phyloP scores from a whole-genome alignment of 139 green algal genomes.

The Chlorella sorokiniana region DNA sequence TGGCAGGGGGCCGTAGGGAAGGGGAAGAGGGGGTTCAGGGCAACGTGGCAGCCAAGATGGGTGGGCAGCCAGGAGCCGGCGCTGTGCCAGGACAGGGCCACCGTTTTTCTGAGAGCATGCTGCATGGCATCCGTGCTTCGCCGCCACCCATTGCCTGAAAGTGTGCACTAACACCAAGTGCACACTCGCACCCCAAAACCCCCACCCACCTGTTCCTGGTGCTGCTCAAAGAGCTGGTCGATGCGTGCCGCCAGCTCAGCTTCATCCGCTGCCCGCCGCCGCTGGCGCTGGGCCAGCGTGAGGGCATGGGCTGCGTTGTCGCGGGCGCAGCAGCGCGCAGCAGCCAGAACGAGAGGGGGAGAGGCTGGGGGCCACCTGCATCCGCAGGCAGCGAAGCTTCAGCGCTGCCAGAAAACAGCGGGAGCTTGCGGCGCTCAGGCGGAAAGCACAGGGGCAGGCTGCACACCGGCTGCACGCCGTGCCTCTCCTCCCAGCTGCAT shows the following conservation, averaged over 20 bases:
- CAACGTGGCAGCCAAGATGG: neutral
- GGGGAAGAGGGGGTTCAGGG: neutral
- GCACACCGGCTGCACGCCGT: neutral
- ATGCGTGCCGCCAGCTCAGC: neutral
- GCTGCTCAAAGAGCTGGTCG: neutral
- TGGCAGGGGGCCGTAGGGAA: neutral
- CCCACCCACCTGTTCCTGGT: slow-evolving; percentile 13
- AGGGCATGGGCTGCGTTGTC: neutral
- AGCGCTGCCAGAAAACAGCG: too few relatives aligned
- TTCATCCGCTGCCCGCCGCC: neutral
- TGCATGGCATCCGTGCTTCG: too few relatives aligned
- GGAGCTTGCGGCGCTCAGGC: too few relatives aligned
- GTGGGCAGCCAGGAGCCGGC: neutral
- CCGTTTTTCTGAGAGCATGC: too few relatives aligned
- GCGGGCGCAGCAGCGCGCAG: slow-evolving; percentile 5
- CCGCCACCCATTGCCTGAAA: neutral
- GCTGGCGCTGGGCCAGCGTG: neutral
- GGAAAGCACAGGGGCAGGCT: neutral
- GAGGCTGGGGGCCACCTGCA: neutral
- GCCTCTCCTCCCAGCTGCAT: neutral
- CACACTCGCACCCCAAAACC: too few relatives aligned
- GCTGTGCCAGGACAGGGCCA: neutral
- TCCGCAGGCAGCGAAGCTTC: too few relatives aligned
- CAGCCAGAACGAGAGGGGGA: slow-evolving; percentile 29
- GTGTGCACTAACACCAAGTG: neutral